These are phyloP conservation scores for Penicillium egyptiacum DNA, from an alignment of 495 filamentous ascomycete species.

Conservation along the genomic window DNA sequence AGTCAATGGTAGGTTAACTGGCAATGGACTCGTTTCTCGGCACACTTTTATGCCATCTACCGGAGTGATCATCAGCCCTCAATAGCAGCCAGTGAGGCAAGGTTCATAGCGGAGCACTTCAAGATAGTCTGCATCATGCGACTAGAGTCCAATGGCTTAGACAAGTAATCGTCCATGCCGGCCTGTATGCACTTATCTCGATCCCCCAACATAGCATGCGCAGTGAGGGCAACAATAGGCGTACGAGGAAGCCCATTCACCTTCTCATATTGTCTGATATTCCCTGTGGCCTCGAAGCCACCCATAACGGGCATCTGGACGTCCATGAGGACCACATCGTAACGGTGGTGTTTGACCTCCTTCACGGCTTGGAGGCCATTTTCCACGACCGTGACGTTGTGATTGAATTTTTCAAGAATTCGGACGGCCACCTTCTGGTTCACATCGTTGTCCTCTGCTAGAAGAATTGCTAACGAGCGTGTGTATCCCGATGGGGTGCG, in stretches of 20 bases:
- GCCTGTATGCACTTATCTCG: slow-evolving; percentile 71
- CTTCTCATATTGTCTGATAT: slow-evolving; percentile 61
- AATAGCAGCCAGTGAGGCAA: slow-evolving; percentile 9
- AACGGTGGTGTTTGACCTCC: slow-evolving; percentile 51
- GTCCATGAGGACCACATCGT: slow-evolving; percentile 86
- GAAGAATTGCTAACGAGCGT: slow-evolving; percentile 82
- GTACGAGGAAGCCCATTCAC: slow-evolving; percentile 50
- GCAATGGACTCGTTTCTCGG: neutral
- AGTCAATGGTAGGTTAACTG: no score
- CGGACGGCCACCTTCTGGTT: slow-evolving; percentile 78
- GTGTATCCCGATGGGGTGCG: slow-evolving; percentile 81
- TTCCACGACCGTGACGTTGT: slow-evolving; percentile 65
- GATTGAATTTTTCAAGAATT: slow-evolving; percentile 74
- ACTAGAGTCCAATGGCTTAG: slow-evolving; percentile 71
- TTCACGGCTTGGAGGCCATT: slow-evolving; percentile 78
- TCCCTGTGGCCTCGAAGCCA: slow-evolving; percentile 73
- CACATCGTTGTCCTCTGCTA: slow-evolving; percentile 80
- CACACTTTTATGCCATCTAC: neutral
- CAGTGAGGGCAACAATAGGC: slow-evolving; percentile 81
- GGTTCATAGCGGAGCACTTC: slow-evolving; percentile 45
- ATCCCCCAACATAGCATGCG: slow-evolving; percentile 78
- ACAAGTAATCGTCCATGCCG: slow-evolving; percentile 84
- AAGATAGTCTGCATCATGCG: slow-evolving; percentile 71
- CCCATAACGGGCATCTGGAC: slow-evolving; percentile 83
- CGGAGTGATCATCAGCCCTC: neutral